Conservation (phyloP, 1,284 basidiomycete genomes). For the Agaricales sp. region DNA sequence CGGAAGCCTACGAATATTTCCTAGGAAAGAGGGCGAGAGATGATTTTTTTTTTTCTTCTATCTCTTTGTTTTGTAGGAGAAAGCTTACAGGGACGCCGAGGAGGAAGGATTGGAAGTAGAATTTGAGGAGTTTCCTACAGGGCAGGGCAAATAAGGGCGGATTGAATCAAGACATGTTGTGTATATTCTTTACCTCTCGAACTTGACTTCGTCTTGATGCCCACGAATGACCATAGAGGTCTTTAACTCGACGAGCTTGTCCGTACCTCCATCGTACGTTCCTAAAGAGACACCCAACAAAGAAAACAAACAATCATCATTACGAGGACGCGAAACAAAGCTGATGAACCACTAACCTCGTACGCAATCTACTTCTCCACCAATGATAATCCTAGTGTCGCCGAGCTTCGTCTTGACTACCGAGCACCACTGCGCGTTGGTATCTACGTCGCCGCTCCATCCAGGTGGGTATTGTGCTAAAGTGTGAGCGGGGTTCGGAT, state of each 20-base stretch:
- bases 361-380: conserved; percentile 94
- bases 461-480: conserved; percentile 29
- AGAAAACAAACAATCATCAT: background rate
- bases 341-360: conserved; percentile 39
- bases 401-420: conserved; percentile 88
- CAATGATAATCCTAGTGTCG: conserved; percentile 72
- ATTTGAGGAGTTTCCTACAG: conserved; percentile 80
- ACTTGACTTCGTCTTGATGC: conserved; percentile 58
- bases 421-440: conserved; percentile 93
- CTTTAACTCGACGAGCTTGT: conserved; percentile 84
- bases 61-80: background rate
- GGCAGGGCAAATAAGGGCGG: conserved; percentile 7
- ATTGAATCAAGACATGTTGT: conserved; percentile 7
- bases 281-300: conserved; percentile 25
- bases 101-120: conserved; percentile 93
- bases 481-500: conserved; percentile 7
- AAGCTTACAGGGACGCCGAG: conserved; percentile 76
- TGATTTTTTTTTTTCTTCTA: conserved; percentile 3
- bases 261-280: conserved; percentile 44
- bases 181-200: conserved; percentile 60
- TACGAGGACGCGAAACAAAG: conserved; percentile 2
- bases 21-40: conserved; percentile 27
- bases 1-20: conserved; percentile 91
- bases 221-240: conserved; percentile 78
- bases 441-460: conserved; percentile 86